These are phyloP conservation scores for Amaranthus hypochondriacus DNA, from an alignment of 148 eudicot species.

Conservation along the genomic window DNA sequence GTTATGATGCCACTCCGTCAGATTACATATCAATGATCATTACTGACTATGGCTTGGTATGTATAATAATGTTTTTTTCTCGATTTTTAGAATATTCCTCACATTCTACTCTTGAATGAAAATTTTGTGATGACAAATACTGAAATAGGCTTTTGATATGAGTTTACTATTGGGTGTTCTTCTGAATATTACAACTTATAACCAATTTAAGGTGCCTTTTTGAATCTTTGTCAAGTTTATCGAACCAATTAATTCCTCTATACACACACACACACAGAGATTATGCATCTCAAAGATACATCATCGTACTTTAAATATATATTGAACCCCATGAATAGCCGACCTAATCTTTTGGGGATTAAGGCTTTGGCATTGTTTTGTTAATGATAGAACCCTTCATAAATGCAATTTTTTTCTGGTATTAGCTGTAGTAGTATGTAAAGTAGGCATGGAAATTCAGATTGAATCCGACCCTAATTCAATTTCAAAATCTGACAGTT, in stretches of 20 bases:
- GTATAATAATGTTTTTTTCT: conserved; percentile 10
- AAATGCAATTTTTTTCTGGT: neutral
- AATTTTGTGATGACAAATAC: neutral
- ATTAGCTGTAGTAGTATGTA: neutral
- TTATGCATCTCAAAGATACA: too few relatives aligned
- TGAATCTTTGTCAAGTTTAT: neutral
- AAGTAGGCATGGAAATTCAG: too few relatives aligned
- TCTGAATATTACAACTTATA: neutral
- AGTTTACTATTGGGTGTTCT: neutral
- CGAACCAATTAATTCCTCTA: neutral
- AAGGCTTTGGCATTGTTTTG: too few relatives aligned
- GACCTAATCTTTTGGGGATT: too few relatives aligned
- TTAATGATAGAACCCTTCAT: too few relatives aligned
- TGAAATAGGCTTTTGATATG: neutral
- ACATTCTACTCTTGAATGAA: neutral
- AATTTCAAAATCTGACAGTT: too few relatives aligned
- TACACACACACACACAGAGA: neutral
- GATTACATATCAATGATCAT: conserved; percentile 79
- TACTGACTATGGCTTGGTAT: conserved; percentile 94
- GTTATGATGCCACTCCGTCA: conserved; percentile 86
- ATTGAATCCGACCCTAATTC: too few relatives aligned
- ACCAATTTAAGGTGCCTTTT: neutral
- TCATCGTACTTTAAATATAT: too few relatives aligned
- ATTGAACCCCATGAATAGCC: too few relatives aligned
- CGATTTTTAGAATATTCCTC: neutral